phyloP scores from a whole-genome alignment of 352 stramenopile species.

The Pythium dissotocum region DNA sequence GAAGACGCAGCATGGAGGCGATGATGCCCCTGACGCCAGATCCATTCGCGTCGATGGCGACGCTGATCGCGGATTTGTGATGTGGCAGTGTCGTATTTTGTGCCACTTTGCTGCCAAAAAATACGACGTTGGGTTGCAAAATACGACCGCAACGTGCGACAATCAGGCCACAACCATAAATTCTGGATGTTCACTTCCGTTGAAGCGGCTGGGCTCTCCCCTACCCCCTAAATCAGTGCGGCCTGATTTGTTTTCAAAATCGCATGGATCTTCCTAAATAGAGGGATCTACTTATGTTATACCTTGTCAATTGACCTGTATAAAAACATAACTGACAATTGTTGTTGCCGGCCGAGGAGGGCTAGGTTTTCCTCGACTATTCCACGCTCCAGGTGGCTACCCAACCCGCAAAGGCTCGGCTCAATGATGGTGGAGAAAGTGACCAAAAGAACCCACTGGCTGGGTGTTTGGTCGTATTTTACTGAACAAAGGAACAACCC shows the following conservation, averaged over 20 bases:
- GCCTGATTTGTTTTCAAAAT: background rate
- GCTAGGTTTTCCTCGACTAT: background rate
- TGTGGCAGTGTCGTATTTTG: background rate
- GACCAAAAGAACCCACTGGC: background rate
- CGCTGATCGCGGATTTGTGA: background rate
- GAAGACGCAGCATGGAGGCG: too few relatives aligned
- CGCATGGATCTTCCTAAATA: background rate
- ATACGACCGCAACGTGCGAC: background rate
- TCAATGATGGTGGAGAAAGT: background rate
- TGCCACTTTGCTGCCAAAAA: background rate
- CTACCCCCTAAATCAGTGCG: slow-evolving; percentile 1
- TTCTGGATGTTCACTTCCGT: slow-evolving; percentile 1
- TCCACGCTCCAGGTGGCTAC: background rate
- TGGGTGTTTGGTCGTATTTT: background rate
- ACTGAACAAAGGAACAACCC: background rate
- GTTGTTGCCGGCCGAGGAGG: background rate
- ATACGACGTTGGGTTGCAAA: background rate
- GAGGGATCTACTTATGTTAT: background rate
- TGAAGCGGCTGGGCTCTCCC: background rate
- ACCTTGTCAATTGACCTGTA: background rate
- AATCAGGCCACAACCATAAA: background rate
- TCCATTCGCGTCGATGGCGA: background rate
- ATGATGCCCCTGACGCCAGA: background rate
- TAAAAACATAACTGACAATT: background rate
- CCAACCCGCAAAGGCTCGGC: background rate